These are phyloP conservation scores for Penicillium cataractarum DNA, from an alignment of 495 filamentous ascomycete genomes.

Conservation along the genomic window DNA sequence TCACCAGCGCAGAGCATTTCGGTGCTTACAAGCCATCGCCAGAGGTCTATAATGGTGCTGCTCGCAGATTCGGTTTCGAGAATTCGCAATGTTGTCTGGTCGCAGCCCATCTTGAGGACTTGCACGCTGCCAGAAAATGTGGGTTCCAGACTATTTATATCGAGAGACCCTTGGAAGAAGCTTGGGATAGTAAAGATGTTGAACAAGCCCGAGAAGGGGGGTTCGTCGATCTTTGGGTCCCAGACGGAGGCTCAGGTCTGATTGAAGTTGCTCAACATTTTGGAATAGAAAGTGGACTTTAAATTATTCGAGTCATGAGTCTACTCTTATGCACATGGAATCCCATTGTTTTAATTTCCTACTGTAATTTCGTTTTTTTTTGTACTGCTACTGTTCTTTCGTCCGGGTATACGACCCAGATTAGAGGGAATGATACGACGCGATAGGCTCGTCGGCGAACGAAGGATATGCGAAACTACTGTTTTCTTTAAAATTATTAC, in stretches of 20 bases:
- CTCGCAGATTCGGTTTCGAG: conserved; percentile 52
- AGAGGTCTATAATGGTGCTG: conserved; percentile 64
- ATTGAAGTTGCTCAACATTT: conserved; percentile 25
- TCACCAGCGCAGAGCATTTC: conserved; percentile 66
- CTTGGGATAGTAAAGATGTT: conserved; percentile 41
- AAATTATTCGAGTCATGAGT: no score
- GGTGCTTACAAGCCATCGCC: conserved; percentile 70
- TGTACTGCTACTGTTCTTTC: no score
- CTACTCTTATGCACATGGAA: no score
- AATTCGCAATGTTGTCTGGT: conserved; percentile 68
- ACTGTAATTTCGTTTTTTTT: no score
- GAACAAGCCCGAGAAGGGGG: conserved; percentile 22
- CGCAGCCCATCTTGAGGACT: conserved; percentile 67
- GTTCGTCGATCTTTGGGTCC: conserved; percentile 26
- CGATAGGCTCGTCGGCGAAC: no score
- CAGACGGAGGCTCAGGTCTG: conserved; percentile 19
- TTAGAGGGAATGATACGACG: no score
- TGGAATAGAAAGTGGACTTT: conserved; percentile 15
- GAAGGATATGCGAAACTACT: no score
- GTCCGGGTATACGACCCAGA: no score
- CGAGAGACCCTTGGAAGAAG: conserved; percentile 63
- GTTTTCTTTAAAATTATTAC: no score
- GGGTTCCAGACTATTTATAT: conserved; percentile 71
- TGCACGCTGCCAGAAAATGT: conserved; percentile 60
- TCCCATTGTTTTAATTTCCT: no score